Evolutionary conservation across 179 eudicot genomes (phyloP).

Genomic region (Patellifolia procumbens): DNA sequence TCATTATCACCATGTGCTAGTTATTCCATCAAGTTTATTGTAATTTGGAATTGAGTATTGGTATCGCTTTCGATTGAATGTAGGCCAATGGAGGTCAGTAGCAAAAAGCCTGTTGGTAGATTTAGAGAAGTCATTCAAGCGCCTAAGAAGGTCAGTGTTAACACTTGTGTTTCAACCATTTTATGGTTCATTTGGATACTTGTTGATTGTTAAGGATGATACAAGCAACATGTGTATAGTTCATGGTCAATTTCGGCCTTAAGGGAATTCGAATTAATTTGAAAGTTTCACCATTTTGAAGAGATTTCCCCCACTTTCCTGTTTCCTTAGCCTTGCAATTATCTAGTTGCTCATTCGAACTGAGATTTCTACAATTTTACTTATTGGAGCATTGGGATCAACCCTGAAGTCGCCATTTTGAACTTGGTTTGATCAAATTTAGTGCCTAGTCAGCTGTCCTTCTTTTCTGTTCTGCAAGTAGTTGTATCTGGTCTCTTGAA

Average conservation of each 20-base stretch:
- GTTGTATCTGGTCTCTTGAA: too few species aligned
- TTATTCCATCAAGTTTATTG: background rate
- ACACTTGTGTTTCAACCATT: too few species aligned
- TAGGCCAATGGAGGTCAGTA: constrained; percentile 88
- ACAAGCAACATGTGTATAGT: too few species aligned
- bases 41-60: constrained; percentile 5
- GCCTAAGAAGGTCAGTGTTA: constrained; percentile 78
- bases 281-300: too few species aligned
- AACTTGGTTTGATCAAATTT: background rate
- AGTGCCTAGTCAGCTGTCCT: background rate
- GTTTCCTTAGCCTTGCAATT: too few species aligned
- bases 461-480: too few species aligned
- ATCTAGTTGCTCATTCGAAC: too few species aligned
- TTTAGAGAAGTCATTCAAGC: constrained; percentile 87
- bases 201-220: background rate
- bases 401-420: background rate
- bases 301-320: too few species aligned
- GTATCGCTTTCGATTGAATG: constrained; percentile 23
- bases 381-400: background rate
- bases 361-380: background rate
- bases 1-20: background rate
- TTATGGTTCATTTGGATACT: background rate
- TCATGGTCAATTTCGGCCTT: too few species aligned
- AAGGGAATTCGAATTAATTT: too few species aligned
- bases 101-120: constrained; percentile 80